Base-by-base conservation (phyloP, 768 basidiomycete species). In the Boletus subcaerulescens region DNA sequence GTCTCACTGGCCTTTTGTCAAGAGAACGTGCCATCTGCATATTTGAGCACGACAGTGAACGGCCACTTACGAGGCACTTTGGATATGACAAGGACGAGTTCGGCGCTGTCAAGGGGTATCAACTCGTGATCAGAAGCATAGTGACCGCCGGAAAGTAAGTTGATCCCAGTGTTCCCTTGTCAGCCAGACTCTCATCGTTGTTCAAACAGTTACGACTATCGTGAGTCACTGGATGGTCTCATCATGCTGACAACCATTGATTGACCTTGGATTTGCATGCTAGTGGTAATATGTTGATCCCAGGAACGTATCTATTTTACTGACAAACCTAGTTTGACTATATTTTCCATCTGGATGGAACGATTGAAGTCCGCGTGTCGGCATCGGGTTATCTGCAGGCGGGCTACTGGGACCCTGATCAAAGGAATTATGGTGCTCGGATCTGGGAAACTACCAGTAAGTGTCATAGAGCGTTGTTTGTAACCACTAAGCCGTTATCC, bases 311-410 rank as follows among this genome's bases (percentile, higher is more conserved):
- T 36, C 18, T 22, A 15, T 13, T 36, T 52, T 56, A 32, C 55
- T 57, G 42, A 60, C 4, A 12, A n/a, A 33, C 24, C 39, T 59
- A 80, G 77, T 86, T 85, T 63, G 85, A 86, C 59, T 86, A 86
- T 64, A 80, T 79, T 3, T 86, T 86, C 74, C 78, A 81, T 53
- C 64, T 85, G 17, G 85, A 87, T 57, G 85, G 86, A 4, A 84
- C 84, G 3, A 77, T 87, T 22, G 85, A 87, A 70, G 82, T 86
- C n/a, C 75, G 82, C 2, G 32, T 86, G 17, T 86, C 84, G 9
- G 85, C 86, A 0, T 85, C 84, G 4, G 86, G 85, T 2, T 87
- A 87, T 63, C 72, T 87, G 50, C 85, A 86, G 70, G 84, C 81
- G 42, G 83, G 80, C 13, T 83, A 76, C 64, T 86, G 82, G 78